Evolutionary conservation across 2,329 filamentous ascomycete genomes (phyloP), one percentile per base, ranked within the genome.

Genomic region (Neonectria sp.): DNA sequence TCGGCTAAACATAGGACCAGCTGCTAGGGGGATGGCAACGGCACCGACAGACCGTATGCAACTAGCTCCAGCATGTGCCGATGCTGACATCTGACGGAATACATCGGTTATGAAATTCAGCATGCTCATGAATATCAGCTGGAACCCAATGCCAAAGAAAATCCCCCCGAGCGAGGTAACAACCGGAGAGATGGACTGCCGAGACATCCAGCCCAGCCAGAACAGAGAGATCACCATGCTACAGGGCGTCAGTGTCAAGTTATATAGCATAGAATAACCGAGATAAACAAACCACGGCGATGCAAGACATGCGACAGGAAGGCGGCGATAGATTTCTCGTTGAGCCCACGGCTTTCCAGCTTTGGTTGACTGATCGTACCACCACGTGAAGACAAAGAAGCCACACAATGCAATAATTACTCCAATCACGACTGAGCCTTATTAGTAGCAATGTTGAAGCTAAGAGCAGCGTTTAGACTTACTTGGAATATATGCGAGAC

Each of bases 131-230:
- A 67, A 63, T 17, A 67, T 53, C 1, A 67, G 17, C 6, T 58
- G 46, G n/a, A 48, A 63, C 6, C 59, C 59, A 4, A 29, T 33
- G 4, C 58, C 58, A 24, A 67, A 67, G 15, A 49, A 35, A 2
- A 67, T 9, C 3, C 53, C 59, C 9, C 53, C 52, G 15, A 67
- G 24, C 1, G 55, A 31, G 6, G 64, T 53, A 2, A 67, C 13
- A 46, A 48, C 53, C 2, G 48, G 31, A 11, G 57, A 46, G 13
- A 67, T 37, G 6, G 52, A 46, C 9, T 21, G 7, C 2, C 27
- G 17, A 1, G 64, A 57, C 15, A 71, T 68, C 72, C 71, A 74
- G 0, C 71, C 72, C 0, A 72, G 57, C 71, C 71, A 72, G 13
- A 74, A 74, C 2, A 73, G 57, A 3, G 71, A 71, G 0, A 65